phyloP scores from a whole-genome alignment of 169 alveolate genomes.

The Eimeria brunetti region DNA sequence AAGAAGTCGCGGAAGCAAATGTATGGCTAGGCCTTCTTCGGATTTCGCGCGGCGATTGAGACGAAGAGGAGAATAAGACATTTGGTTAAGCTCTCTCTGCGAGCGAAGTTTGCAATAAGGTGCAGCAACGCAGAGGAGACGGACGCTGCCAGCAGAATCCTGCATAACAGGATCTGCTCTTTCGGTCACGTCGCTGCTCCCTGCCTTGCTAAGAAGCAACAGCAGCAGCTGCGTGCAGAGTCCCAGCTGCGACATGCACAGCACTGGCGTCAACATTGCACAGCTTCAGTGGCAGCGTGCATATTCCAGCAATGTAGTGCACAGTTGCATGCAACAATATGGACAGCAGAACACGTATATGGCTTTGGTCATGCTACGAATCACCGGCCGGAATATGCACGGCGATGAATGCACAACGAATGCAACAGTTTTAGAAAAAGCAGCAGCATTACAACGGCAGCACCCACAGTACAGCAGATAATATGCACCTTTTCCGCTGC shows the following conservation, averaged over 20 bases:
- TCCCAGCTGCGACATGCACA: slow-evolving; percentile 4
- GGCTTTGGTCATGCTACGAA: background rate
- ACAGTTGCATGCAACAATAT: background rate
- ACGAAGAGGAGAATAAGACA: background rate
- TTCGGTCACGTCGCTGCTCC: background rate
- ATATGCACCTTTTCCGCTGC: background rate
- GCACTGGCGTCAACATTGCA: background rate
- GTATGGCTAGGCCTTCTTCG: background rate
- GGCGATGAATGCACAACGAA: background rate
- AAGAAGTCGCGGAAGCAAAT: background rate
- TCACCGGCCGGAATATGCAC: background rate
- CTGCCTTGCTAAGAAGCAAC: slow-evolving; percentile 54
- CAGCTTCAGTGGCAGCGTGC: background rate
- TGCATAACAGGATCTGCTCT: background rate
- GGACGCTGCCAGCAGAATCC: background rate
- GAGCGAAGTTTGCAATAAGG: background rate
- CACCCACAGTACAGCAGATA: background rate
- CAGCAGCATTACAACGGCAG: background rate
- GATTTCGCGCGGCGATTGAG: background rate
- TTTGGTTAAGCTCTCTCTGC: background rate
- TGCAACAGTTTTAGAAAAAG: background rate
- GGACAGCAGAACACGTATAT: background rate
- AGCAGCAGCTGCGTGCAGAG: slow-evolving; percentile 15
- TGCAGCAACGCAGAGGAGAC: background rate
- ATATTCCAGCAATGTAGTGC: slow-evolving; percentile 1